Conservation (phyloP, 352 stramenopile species). For the Discostella stelligera region DNA sequence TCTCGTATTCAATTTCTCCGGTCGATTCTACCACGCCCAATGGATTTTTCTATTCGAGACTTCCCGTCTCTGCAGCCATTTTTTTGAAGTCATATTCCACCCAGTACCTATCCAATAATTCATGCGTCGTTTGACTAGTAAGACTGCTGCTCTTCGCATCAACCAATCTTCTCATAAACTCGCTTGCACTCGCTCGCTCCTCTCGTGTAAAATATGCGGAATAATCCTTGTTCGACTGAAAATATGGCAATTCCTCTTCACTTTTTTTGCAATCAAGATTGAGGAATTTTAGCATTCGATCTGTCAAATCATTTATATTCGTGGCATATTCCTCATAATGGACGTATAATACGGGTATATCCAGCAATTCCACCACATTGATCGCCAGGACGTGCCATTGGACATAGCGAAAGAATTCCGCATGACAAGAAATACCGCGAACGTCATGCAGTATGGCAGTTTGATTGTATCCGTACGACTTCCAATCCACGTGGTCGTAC, state of each 20-base stretch:
- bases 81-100: slow-evolving; percentile 30
- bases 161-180: slow-evolving; percentile 38
- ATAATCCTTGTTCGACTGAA: slow-evolving; percentile 45
- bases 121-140: neutral
- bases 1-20: too few relatives aligned
- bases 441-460: slow-evolving; percentile 20
- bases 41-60: slow-evolving; percentile 4
- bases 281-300: slow-evolving; percentile 50
- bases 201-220: slow-evolving; percentile 44
- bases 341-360: slow-evolving; percentile 47
- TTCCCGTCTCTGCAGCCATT: slow-evolving; percentile 26
- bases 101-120: slow-evolving; percentile 37
- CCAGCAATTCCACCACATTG: slow-evolving; percentile 28
- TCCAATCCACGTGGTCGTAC: slow-evolving; percentile 22
- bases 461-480: slow-evolving; percentile 15
- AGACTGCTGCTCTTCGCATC: slow-evolving; percentile 8
- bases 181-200: slow-evolving; percentile 34
- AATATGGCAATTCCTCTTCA: slow-evolving; percentile 9
- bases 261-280: slow-evolving; percentile 14
- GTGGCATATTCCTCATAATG: slow-evolving; percentile 59
- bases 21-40: too few relatives aligned
- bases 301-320: slow-evolving; percentile 38
- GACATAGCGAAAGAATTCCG: slow-evolving; percentile 54
- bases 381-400: slow-evolving; percentile 62
- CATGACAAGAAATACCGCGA: slow-evolving; percentile 44